Conservation (phyloP, 2,329 filamentous ascomycete genomes). For the Ceratocystis eucalypticola region DNA sequence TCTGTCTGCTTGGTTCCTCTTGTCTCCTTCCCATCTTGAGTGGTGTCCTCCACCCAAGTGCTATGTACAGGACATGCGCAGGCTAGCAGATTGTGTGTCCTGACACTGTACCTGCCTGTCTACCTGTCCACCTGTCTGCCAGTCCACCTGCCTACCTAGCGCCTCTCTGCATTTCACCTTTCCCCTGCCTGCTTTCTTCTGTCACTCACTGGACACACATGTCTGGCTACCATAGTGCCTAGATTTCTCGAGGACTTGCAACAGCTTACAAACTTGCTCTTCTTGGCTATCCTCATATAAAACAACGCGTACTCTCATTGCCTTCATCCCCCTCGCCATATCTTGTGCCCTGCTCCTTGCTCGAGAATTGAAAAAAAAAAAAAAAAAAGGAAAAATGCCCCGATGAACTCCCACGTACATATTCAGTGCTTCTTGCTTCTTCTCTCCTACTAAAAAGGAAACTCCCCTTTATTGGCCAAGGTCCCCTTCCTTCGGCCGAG, state of each 20-base stretch:
- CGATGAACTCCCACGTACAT: not conserved
- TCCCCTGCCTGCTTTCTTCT: too few relatives aligned
- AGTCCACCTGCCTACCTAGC: not conserved
- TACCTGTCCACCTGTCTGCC: too few relatives aligned
- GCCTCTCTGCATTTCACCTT: not conserved
- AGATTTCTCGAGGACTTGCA: too few relatives aligned
- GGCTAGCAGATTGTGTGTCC: not conserved
- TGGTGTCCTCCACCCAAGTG: not conserved
- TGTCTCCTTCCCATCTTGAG: not conserved
- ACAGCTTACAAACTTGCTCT: too few relatives aligned
- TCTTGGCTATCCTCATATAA: too few relatives aligned
- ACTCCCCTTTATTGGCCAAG: too few relatives aligned
- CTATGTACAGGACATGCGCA: not conserved
- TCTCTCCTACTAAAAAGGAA: not conserved
- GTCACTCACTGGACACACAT: not conserved
- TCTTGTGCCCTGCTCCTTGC: not conserved
- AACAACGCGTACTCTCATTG: too few relatives aligned
- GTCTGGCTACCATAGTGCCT: not conserved
- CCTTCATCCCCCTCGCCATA: not conserved
- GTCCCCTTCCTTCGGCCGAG: not conserved
- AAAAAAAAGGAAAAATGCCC: too few relatives aligned
- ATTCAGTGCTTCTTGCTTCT: not conserved
- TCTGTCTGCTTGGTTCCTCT: not conserved
- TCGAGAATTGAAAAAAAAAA: not conserved
- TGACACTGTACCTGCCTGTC: not conserved